Conservation (phyloP, 805 yeast genomes). For the Martiniozyma abietophila region DNA sequence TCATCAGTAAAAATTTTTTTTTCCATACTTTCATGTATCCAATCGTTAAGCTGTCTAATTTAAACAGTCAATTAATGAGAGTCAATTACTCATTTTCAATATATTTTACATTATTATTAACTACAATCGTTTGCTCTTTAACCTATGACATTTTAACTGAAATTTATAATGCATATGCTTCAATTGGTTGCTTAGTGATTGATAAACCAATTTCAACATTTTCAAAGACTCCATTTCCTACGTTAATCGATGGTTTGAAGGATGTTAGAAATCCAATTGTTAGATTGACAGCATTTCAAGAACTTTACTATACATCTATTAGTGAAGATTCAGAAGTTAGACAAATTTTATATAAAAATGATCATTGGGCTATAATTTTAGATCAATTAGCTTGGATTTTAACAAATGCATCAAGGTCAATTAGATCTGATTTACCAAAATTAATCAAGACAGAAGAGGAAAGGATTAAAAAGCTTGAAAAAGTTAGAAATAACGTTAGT, state of each 20-base stretch:
- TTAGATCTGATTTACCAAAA: constrained; percentile 18
- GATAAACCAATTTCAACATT: constrained; percentile 51
- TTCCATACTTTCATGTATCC: constrained; percentile 31
- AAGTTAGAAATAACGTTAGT: constrained; percentile 6
- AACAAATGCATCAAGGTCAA: constrained; percentile 26
- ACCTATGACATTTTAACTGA: constrained; percentile 50
- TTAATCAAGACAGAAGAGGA: not conserved
- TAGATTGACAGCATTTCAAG: constrained; percentile 66
- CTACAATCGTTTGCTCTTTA: constrained; percentile 29
- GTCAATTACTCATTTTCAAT: constrained; percentile 26
- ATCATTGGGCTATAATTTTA: constrained; percentile 47
- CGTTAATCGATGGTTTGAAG: constrained; percentile 54
- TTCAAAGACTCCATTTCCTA: constrained; percentile 52
- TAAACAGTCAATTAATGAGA: constrained; percentile 34
- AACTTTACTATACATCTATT: constrained; percentile 55
- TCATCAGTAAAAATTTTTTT: constrained; percentile 31
- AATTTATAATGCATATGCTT: constrained; percentile 54
- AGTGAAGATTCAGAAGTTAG: constrained; percentile 39
- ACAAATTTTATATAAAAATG: constrained; percentile 39
- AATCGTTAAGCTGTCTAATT: constrained; percentile 25
- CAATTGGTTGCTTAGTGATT: constrained; percentile 65
- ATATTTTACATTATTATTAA: constrained; percentile 21
- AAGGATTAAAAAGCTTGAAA: constrained; percentile 2
- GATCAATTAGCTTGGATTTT: constrained; percentile 52
- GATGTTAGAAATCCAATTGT: constrained; percentile 38